Evolutionary conservation across 305 asterid species (phyloP).

Genomic region (Fraxinus ornus): DNA sequence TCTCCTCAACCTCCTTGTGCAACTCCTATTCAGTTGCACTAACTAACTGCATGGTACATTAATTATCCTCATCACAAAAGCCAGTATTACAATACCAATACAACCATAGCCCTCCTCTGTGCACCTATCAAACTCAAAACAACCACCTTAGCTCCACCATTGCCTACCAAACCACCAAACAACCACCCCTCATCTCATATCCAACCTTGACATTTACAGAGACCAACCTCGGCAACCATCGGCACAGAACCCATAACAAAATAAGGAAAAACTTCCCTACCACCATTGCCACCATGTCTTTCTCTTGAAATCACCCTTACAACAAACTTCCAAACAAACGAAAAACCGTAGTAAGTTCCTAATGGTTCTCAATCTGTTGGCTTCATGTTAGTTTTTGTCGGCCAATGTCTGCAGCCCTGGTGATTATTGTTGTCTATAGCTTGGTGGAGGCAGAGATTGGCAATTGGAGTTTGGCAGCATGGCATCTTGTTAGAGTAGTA

Average conservation of each 20-base stretch:
- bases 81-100: background rate
- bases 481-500: background rate
- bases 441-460: background rate
- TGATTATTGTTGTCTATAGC: background rate
- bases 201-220: background rate
- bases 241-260: background rate
- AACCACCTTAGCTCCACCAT: background rate
- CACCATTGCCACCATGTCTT: background rate
- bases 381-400: background rate
- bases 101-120: background rate
- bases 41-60: background rate
- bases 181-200: background rate
- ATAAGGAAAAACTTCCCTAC: background rate
- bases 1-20: background rate
- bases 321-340: background rate
- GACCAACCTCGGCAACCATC: background rate
- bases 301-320: background rate
- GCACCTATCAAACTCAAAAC: background rate
- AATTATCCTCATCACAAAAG: no score
- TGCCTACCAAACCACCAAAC: background rate
- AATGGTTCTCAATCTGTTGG: background rate
- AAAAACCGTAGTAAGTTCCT: background rate
- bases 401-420: background rate
- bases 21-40: background rate
- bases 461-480: background rate